These are phyloP conservation scores for Sapria himalayana DNA, from an alignment of 345 rosid species.

Conservation along the genomic window DNA sequence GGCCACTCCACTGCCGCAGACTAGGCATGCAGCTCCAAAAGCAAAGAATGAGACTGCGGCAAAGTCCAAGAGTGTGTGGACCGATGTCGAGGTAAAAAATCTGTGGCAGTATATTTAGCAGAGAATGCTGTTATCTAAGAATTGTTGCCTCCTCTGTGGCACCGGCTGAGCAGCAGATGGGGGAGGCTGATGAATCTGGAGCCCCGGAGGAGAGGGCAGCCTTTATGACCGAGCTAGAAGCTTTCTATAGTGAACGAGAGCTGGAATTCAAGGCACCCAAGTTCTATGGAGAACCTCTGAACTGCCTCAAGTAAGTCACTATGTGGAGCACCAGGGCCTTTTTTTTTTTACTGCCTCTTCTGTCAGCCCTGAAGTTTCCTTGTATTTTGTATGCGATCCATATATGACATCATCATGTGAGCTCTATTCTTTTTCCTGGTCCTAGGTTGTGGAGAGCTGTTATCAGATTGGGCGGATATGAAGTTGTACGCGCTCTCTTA, in stretches of 20 bases:
- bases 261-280: constrained; percentile 64
- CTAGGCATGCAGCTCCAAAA: constrained; percentile 12
- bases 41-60: constrained; percentile 13
- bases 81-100: constrained; percentile 25
- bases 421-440: constrained; percentile 10
- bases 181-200: constrained; percentile 33
- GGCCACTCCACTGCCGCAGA: constrained; percentile 8
- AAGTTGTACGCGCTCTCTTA: constrained; percentile 62
- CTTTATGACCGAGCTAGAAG: constrained; percentile 57
- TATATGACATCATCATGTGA: too few species aligned
- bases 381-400: too few species aligned
- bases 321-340: too few species aligned
- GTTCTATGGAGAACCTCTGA: constrained; percentile 57
- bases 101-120: not conserved
- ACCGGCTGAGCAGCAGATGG: constrained; percentile 24
- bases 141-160: not conserved
- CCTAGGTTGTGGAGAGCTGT: constrained; percentile 77
- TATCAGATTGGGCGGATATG: constrained; percentile 64
- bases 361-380: too few species aligned
- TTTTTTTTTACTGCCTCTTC: too few species aligned
- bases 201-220: constrained; percentile 40
- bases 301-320: constrained; percentile 48
- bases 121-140: not conserved
- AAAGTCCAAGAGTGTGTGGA: constrained; percentile 43
- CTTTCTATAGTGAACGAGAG: constrained; percentile 27